Percentiles rank a stretch among this genome's conserved stretches.
These are phyloP conservation scores for Magnolia kwangsiensis DNA, from an alignment of 164 flowering plant genomes.

Conservation along the genomic window DNA sequence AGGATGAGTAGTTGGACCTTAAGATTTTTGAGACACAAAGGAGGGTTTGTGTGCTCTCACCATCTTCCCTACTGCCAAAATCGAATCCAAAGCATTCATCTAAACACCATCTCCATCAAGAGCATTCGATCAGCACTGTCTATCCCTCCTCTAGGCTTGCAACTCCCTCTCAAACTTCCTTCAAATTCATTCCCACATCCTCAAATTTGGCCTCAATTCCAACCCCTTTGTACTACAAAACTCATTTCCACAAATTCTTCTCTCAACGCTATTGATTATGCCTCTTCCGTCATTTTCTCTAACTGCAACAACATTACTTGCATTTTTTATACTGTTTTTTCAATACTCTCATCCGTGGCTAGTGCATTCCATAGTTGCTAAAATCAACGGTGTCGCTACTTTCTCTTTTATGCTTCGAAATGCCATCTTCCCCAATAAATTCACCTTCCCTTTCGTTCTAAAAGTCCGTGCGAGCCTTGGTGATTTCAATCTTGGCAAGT, in stretches of 20 bases:
- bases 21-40: too few relatives aligned
- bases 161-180: slow-evolving; percentile 11
- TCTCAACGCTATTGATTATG: slow-evolving; percentile 8
- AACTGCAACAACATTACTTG: not conserved
- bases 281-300: slow-evolving; percentile 4
- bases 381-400: not conserved
- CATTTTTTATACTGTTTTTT: too few relatives aligned
- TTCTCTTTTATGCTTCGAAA: slow-evolving; percentile 13
- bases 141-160: slow-evolving; percentile 14
- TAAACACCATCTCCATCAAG: not conserved
- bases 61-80: not conserved
- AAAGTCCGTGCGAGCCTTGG: slow-evolving; percentile 14
- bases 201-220: slow-evolving; percentile 14
- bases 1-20: too few relatives aligned
- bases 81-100: not conserved
- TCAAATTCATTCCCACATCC: slow-evolving; percentile 18
- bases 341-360: slow-evolving; percentile 22
- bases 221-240: slow-evolving; percentile 19
- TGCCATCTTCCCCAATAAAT: slow-evolving; percentile 15
- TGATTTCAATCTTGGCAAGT: slow-evolving; percentile 10
- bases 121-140: slow-evolving; percentile 16
- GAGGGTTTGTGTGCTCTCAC: too few relatives aligned
- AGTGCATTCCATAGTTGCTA: not conserved
- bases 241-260: slow-evolving; percentile 9
- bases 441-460: slow-evolving; percentile 21